phyloP scores from a whole-genome alignment of 805 yeast species.

The Candida tibetensis region DNA sequence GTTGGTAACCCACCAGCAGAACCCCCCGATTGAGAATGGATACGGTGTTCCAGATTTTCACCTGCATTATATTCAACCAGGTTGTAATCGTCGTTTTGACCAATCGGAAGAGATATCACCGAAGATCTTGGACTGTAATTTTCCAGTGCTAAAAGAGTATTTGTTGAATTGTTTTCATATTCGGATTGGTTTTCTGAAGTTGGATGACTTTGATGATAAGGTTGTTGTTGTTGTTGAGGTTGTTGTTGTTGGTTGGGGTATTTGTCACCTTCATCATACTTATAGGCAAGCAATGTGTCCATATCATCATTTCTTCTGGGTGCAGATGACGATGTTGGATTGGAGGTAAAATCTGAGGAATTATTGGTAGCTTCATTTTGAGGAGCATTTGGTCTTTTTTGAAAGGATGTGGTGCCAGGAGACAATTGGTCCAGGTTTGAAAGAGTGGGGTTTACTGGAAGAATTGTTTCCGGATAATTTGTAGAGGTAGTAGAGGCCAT shows the following conservation, averaged over 20 bases:
- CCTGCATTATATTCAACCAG: neutral
- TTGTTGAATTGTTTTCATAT: neutral
- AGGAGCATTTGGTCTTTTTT: neutral
- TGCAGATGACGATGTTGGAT: conserved; percentile 8
- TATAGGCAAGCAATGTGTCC: conserved; percentile 9
- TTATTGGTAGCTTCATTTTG: neutral
- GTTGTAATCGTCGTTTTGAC: neutral
- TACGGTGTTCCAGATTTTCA: neutral
- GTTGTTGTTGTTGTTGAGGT: neutral
- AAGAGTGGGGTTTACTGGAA: neutral
- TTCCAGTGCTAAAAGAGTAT: conserved; percentile 5
- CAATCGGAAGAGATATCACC: conserved; percentile 7
- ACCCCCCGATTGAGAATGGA: neutral
- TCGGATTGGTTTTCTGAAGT: no score
- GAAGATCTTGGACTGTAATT: conserved; percentile 14
- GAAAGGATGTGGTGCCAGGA: neutral
- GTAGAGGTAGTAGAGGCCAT: neutral
- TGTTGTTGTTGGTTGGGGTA: neutral
- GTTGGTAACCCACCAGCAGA: neutral
- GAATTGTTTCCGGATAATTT: neutral
- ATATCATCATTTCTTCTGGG: neutral
- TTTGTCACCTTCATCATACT: conserved; percentile 8
- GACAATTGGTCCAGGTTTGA: conserved; percentile 2
- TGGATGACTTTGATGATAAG: neutral
- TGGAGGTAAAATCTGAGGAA: conserved; percentile 6